Evolutionary conservation across 2,329 filamentous ascomycete species (phyloP).

Genomic region (Penicillium expansum): DNA sequence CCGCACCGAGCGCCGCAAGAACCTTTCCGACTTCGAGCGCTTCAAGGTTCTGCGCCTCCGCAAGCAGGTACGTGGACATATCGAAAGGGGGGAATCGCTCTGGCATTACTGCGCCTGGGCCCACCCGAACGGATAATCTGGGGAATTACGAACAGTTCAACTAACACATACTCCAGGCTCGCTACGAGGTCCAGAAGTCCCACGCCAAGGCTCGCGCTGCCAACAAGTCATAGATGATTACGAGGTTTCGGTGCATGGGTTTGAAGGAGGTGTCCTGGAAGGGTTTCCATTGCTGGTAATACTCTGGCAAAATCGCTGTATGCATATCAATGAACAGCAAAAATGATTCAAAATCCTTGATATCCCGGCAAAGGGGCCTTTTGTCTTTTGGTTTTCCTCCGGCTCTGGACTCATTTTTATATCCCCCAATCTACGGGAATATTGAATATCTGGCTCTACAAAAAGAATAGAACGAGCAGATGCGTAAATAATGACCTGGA

Average conservation of each 20-base stretch:
- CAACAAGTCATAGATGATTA: slow-evolving; percentile 58
- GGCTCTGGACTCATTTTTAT: slow-evolving; percentile 21
- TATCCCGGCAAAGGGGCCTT: slow-evolving; percentile 33
- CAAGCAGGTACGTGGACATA: slow-evolving; percentile 75
- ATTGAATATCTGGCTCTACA: slow-evolving; percentile 8
- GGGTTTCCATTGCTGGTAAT: slow-evolving; percentile 40
- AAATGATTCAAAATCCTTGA: slow-evolving; percentile 45
- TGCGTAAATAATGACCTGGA: slow-evolving; percentile 11
- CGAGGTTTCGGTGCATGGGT: slow-evolving; percentile 44
- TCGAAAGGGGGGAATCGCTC: background rate
- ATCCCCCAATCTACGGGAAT: slow-evolving; percentile 5
- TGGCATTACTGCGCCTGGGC: background rate
- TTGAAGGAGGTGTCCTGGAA: slow-evolving; percentile 43
- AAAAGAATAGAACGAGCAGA: slow-evolving; percentile 13
- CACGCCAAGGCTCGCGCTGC: slow-evolving; percentile 87
- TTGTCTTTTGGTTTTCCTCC: slow-evolving; percentile 21
- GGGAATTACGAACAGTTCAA: slow-evolving; percentile 11
- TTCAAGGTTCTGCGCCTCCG: slow-evolving; percentile 99
- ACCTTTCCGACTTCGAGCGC: slow-evolving; percentile 96
- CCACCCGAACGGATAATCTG: background rate
- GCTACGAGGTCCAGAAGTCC: slow-evolving; percentile 96
- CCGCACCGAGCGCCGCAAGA: slow-evolving; percentile 80
- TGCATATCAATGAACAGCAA: slow-evolving; percentile 42
- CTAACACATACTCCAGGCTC: slow-evolving; percentile 52
- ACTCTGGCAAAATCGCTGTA: slow-evolving; percentile 42